These are phyloP conservation scores for Fusarium avenaceum DNA, from an alignment of 2,329 filamentous ascomycete genomes.

Conservation along the genomic window DNA sequence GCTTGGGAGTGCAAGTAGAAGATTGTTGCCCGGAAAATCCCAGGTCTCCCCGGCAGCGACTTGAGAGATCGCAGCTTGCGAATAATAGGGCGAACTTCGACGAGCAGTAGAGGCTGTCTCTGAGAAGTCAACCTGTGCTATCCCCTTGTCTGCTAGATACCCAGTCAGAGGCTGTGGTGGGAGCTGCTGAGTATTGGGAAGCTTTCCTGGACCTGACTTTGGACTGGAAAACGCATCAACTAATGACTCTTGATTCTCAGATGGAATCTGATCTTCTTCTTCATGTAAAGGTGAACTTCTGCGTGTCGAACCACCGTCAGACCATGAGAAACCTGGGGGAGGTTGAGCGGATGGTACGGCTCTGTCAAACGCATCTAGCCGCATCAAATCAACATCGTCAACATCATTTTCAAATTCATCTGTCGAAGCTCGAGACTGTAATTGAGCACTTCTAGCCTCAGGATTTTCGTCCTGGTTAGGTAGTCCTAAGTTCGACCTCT, in stretches of 20 bases:
- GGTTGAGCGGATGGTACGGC: slow-evolving; percentile 2
- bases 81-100: slow-evolving; percentile 51
- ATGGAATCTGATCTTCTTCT: slow-evolving; percentile 35
- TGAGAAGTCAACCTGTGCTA: slow-evolving; percentile 50
- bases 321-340: slow-evolving; percentile 47
- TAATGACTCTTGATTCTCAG: slow-evolving; percentile 42
- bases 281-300: slow-evolving; percentile 50
- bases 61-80: slow-evolving; percentile 10
- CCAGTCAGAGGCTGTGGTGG: slow-evolving; percentile 7
- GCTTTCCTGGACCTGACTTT: slow-evolving; percentile 34
- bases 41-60: slow-evolving; percentile 25
- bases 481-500: background rate
- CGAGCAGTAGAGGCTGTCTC: slow-evolving; percentile 54
- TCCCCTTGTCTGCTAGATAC: background rate
- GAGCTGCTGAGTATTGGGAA: slow-evolving; percentile 54
- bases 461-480: background rate
- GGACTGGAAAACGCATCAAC: slow-evolving; percentile 50
- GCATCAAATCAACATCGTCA: slow-evolving; percentile 45
- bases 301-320: slow-evolving; percentile 47
- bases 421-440: background rate
- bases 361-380: slow-evolving; percentile 18
- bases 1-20: slow-evolving; percentile 6
- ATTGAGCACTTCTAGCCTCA: background rate
- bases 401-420: slow-evolving; percentile 45
- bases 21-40: slow-evolving; percentile 33